Base-by-base conservation (phyloP, 2,329 filamentous ascomycete genomes). In the Phyllosticta citribraziliensis region DNA sequence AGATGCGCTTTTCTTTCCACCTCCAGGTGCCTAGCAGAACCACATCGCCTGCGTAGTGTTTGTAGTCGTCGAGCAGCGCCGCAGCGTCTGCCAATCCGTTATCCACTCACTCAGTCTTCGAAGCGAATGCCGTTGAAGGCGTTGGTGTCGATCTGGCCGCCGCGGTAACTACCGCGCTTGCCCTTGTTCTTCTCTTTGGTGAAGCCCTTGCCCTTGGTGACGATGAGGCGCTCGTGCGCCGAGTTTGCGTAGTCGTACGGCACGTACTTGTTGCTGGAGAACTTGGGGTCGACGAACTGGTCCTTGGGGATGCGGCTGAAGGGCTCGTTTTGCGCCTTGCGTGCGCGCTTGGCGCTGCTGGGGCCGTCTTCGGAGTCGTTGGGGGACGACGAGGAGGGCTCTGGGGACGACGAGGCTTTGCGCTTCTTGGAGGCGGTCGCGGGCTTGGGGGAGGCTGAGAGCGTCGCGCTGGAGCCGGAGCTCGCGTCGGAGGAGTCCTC, bases 101-200 rank as follows among this genome's bases (percentile, higher is more conserved):
- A n/a, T 3, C 17, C 52, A 12, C 19, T 24, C 52, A 12, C 11
- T 27, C 56, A 96, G 69, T 96, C 89, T 2, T 97, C 91, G 75
- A 99, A 99, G 78, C 96, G 97, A 78, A 96, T 88, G 62, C 89
- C 88, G 76, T 93, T 92, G 65, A 88, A 88, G 20, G 87, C 85
- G 14, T 82, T 77, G 58, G 93, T 88, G 72, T 99, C 92, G 69
- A 99, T 96, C 58, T 82, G 76, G 6, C 94, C 94, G 53, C 94
- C 94, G 55, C 88, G 86, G 81, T 96, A 99, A 66, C 88, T 90
- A 57, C 94, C 94, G 68, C 86, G 82, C 72, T 79, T 78, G 70
- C 78, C 76, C 73, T 99, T 99, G 78, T 99, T 99, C 86, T 99
- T 99, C 80, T 97, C 94, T 81, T 99, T 99, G 63, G 93, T 97